Evolutionary conservation across 441 rosid species (phyloP), one percentile per base, ranked within the genome.

Genomic region (Theobroma grandiflorum): DNA sequence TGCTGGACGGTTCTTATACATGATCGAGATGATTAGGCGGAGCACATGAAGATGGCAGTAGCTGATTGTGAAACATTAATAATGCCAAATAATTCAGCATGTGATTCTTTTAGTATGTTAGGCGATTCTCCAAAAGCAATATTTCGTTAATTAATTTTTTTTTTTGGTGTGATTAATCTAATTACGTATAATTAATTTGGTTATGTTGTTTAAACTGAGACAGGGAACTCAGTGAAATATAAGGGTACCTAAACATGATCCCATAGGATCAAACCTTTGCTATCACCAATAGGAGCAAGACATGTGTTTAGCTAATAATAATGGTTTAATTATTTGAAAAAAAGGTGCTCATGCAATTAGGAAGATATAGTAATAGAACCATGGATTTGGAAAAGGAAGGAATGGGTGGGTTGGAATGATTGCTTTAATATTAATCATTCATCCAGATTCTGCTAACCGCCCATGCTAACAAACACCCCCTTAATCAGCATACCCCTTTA

Each of bases 371-470:
- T 40, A 37, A 15, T 8, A 22, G n/a, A 37, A 7, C 9, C 45
- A 64, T 37, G 67, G n/a, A 16, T 35, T 64, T 37, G n/a, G 22
- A 37, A 47, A 45, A 26, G 16, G 18, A 66, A 66, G 55, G 6
- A 31, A 69, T 69, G 74, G 74, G 58, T 69, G 40, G 74, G 47
- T 69, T 58, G 26, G 20, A 69, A 69, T 12, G 35, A 26, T 47
- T 69, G 74, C 74, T 69, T 69, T 26, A 37, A 45, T 45, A 38
- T 12, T 47, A 47, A 69, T 69, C 58, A 69, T 47, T 69, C 74
- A 26, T 69, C 3, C 40, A 26, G 40, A 47, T 69, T 69, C 74
- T 26, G 26, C 55, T 22, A 68, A 69, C 50, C 2, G 31, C 35
- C 50, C 71, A 16, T 65, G 26, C 26, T 65, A 18, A 65, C 31